Base-by-base conservation (phyloP, 2,329 filamentous ascomycete genomes). In the Aspergillaceae sp. region DNA sequence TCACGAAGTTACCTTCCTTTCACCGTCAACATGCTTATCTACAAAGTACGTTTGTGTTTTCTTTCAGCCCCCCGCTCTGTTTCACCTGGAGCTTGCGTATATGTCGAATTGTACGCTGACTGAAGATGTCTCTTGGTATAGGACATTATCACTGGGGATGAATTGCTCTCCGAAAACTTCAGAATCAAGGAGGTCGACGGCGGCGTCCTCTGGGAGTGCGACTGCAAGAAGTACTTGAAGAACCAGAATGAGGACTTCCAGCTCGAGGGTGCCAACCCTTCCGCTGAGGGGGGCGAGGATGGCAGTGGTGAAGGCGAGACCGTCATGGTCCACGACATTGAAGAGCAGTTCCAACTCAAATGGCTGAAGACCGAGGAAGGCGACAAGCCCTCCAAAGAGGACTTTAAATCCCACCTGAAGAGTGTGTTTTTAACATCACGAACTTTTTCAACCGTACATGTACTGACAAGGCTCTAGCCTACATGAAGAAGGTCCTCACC, bases 141-240 rank as follows among this genome's bases (percentile, higher is more conserved):
- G 92, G 92, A 98, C 69, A 74, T 92, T 62, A 69, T 96, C 73
- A 86, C 81, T 72, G 87, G 76, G 57, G 91, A 96, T 75, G 92
- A 98, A 84, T 80, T 98, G 71, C 83, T 97, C 82, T 94, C 92
- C 65, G 91, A 97, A 76, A 92, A 86, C 59, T 96, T 84, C 76
- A 77, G 89, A 60, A 71, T 94, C 67, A 88, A 87, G 76, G 77
- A 85, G 69, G 67, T 91, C 19, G 86, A 90, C 69, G 8, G 19
- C 7, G 82, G 80, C 58, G 76, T 86, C 58, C 82, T 86, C 62
- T 97, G 86, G 75, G 91, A 97, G 77, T 84, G 84, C 66, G 85
- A 98, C 75, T 95, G 90, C 74, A 76, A 78, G 68, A 94, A 91
- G 82, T 89, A 96, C 74, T 82, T 80, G 50, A 77, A 90, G 71